Evolutionary conservation across 306 rosid species (phyloP).

Genomic region (Sphenostylis stenocarpa): DNA sequence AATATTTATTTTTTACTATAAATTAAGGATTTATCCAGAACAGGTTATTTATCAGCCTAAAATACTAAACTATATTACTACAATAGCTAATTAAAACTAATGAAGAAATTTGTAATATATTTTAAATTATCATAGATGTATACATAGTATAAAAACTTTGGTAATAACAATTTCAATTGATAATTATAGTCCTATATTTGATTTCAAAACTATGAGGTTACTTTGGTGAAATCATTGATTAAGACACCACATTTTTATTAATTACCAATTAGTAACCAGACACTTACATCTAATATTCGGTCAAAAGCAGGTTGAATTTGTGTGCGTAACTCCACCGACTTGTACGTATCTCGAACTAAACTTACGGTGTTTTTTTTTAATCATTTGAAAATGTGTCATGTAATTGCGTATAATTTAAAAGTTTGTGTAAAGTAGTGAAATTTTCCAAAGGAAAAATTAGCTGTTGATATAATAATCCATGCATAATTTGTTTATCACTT

Average conservation of each 20-base stretch:
- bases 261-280: not conserved
- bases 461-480: not conserved
- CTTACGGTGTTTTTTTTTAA: not conserved
- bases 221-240: not conserved
- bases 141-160: too few species aligned
- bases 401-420: not conserved
- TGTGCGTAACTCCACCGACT: constrained; percentile 26
- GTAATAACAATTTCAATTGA: not conserved
- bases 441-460: not conserved
- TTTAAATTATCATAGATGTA: too few species aligned
- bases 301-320: constrained; percentile 29
- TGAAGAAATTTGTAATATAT: too few species aligned
- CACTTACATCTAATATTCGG: not conserved
- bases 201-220: too few species aligned
- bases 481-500: not conserved
- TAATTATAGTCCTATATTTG: not conserved
- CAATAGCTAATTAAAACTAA: too few species aligned
- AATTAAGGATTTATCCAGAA: too few species aligned
- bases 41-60: too few species aligned
- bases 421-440: not conserved
- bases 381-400: not conserved
- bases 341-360: not conserved
- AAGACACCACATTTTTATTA: constrained; percentile 5
- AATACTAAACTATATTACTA: too few species aligned
- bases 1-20: too few species aligned